phyloP scores from a whole-genome alignment of 2,329 filamentous ascomycete species.

The Pyrenochaeta sp. region DNA sequence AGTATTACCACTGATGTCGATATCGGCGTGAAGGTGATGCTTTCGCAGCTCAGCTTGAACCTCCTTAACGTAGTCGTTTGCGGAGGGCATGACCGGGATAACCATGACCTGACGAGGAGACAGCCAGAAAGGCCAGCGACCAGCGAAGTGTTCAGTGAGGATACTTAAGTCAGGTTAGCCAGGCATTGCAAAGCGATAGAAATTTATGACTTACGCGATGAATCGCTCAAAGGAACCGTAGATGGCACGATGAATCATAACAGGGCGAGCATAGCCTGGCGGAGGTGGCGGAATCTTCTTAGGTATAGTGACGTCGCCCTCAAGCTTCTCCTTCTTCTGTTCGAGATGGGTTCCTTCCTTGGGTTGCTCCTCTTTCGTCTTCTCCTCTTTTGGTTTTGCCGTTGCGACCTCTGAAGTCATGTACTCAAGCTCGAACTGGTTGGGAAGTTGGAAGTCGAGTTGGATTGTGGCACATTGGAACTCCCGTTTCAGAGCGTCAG shows the following conservation, averaged over 20 bases:
- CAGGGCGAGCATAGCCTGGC: slow-evolving; percentile 74
- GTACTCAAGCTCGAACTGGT: slow-evolving; percentile 89
- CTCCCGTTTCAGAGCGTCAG: slow-evolving; percentile 83
- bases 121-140: slow-evolving; percentile 91
- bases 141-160: slow-evolving; percentile 82
- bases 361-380: slow-evolving; percentile 30
- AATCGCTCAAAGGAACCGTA: slow-evolving; percentile 74
- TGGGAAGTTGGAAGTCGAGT: slow-evolving; percentile 85
- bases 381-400: slow-evolving; percentile 51
- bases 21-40: slow-evolving; percentile 74
- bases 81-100: slow-evolving; percentile 77
- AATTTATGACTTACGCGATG: slow-evolving; percentile 60
- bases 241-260: slow-evolving; percentile 88
- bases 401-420: slow-evolving; percentile 72
- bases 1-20: slow-evolving; percentile 78
- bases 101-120: slow-evolving; percentile 83
- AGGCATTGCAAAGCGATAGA: not conserved
- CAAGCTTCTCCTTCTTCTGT: slow-evolving; percentile 29
- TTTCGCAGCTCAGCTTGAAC: slow-evolving; percentile 73
- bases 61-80: slow-evolving; percentile 76
- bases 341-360: slow-evolving; percentile 37
- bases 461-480: slow-evolving; percentile 95
- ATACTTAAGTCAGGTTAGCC: slow-evolving; percentile 56
- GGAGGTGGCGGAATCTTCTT: slow-evolving; percentile 39
- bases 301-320: slow-evolving; percentile 24